Evolutionary conservation across 2,329 filamentous ascomycete species (phyloP), one percentile per base, ranked within the genome.

Genomic region (Sarocladiaceae sp.): DNA sequence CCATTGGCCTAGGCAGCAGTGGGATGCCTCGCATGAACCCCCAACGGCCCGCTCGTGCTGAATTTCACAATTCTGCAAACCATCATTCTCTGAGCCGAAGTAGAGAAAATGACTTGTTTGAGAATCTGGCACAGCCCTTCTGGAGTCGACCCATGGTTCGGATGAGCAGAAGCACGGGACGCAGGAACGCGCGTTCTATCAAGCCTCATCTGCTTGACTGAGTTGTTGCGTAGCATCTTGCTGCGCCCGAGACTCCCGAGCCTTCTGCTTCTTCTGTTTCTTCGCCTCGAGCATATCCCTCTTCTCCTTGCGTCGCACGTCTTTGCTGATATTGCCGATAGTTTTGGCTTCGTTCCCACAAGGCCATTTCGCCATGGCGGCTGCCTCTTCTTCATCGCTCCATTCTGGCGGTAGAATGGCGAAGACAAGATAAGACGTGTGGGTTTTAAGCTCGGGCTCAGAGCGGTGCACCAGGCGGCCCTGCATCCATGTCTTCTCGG

Each of bases 341-440:
- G 76, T 68, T 50, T 65, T 69, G 44, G 58, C 68, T 55, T 77
- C 73, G 31, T 69, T 66, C 20, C 71, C 73, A 43, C 78, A 76
- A 1, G 81, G 80, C 77, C 82, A 88, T 50, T 74, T 78, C 43
- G 74, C 70, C 51, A 75, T 66, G 42, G 82, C 81, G 23, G 74
- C 73, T 24, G 74, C 75, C 65, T 98, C 93, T 52, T 95, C 88
- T 48, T 85, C 85, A 27, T 80, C 83, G 0, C 72, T 82, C 93
- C 93, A 98, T 50, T 86, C 82, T 33, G 81, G 74, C n/a, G 93
- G 91, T 48, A 98, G 66, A 3, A 93, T 70, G 0, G 93, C 93
- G 67, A 98, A 98, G 4, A 94, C 85, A 4, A 98, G 75, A 61
- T 98, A 98, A n/a, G 86, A 93, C 0, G 93, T 98, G 64, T 98